A percentile compares a stretch with the other conserved stretches of the same genome.
Conservation (phyloP, 129 eudicot species). For the Artemisia argyi region DNA sequence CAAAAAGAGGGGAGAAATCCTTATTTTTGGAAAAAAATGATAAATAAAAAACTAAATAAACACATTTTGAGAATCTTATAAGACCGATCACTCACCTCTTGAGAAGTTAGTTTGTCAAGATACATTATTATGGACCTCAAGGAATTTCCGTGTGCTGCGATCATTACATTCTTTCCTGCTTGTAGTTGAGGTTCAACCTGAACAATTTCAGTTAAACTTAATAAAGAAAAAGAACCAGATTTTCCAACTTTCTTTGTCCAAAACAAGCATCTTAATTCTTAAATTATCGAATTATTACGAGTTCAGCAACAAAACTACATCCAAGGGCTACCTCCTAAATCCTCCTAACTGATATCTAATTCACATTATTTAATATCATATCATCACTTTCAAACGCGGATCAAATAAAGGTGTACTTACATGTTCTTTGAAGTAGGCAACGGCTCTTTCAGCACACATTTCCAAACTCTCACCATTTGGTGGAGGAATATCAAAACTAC, state of each 20-base stretch:
- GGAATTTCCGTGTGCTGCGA: conserved; percentile 97
- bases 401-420: conserved; percentile 34
- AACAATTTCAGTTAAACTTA: conserved; percentile 16
- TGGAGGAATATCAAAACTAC: conserved; percentile 96
- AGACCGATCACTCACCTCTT: conserved; percentile 53
- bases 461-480: conserved; percentile 98
- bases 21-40: no score
- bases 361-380: no score
- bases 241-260: no score
- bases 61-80: not conserved
- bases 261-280: no score
- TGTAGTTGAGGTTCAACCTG: conserved; percentile 89
- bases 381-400: no score
- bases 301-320: no score
- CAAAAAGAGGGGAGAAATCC: not conserved
- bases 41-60: not conserved
- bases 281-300: no score
- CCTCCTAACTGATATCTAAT: no score
- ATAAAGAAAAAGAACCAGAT: not conserved
- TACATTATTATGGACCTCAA: conserved; percentile 97
- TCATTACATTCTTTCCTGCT: conserved; percentile 86
- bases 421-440: conserved; percentile 82
- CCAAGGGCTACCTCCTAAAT: no score
- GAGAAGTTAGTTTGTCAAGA: conserved; percentile 85
- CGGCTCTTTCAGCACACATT: conserved; percentile 99